Base-by-base conservation (phyloP, 2,329 filamentous ascomycete genomes). In the Anisogramma anomala region DNA sequence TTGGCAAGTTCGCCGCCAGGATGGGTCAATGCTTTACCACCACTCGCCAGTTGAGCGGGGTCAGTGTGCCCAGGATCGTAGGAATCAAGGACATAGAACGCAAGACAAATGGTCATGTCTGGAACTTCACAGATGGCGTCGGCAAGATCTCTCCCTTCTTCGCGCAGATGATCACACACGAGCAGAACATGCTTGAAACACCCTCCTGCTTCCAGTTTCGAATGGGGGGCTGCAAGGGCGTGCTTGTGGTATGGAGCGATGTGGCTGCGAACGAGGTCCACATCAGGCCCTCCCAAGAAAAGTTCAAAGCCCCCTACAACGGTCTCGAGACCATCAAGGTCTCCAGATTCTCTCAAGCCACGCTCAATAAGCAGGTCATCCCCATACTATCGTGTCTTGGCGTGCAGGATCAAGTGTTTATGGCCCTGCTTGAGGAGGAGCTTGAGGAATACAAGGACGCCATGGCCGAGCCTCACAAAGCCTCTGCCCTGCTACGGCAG, bases 11-110 rank as follows among this genome's bases (percentile, higher is more conserved):
- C 56, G 84, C 86, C 35, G 86, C 91, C 20, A 76, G 91, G 20
- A 67, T 96, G 14, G 91, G 91, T 0, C 91, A 96, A 60, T 95
- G 88, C 56, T 95, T 98, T 56, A 95, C 91, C 0, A 95, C 89
- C 0, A 98, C 91, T 0, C 68, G 84, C 45, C 78, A 82, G 9
- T 78, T 94, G 31, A 69, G 67, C 20, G 71, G 77, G 13, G 74
- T 79, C 17, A 71, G 69, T 0, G 73, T 81, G 6, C 74, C 74
- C 0, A 66, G 69, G 1, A 66, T 73, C 10, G 65, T 67, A 4
- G 74, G 66, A 3, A 84, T 89, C 23, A 59, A 69, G 0, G 91
- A 96, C 49, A 72, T 96, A 15, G 66, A 41, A n/a, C 33, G 33
- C 6, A 17, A 77, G 44, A 69, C 71, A 2, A 77, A 83, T 34